Conservation (phyloP, 192 early-diverging fungal species). For the Entophlyctis helioformis region DNA sequence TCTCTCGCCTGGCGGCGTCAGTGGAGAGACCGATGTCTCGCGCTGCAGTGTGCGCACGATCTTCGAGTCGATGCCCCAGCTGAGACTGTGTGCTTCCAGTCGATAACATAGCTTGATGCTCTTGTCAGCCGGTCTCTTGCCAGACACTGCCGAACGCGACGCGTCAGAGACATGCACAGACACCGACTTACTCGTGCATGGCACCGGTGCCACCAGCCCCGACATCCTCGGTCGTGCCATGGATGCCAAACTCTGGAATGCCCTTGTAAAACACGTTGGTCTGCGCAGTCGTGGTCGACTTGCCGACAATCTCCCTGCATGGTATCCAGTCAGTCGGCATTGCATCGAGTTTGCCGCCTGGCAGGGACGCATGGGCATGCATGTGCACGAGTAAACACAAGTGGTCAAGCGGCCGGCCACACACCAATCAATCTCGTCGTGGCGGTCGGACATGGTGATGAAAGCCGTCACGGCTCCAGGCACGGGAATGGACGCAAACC, state of each 20-base stretch:
- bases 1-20: not conserved
- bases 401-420: too few species aligned
- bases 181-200: conserved; percentile 2
- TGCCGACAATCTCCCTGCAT: conserved; percentile 26
- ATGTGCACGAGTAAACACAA: too few species aligned
- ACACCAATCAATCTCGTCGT: conserved; percentile 38
- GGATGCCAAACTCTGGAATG: conserved; percentile 4
- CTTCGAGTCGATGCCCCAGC: too few species aligned
- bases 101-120: conserved; percentile 12
- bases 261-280: conserved; percentile 29
- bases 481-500: too few species aligned
- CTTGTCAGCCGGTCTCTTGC: conserved; percentile 1
- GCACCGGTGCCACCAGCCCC: not conserved
- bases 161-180: too few species aligned
- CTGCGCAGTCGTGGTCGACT: conserved; percentile 2
- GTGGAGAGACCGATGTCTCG: not conserved
- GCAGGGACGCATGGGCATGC: too few species aligned
- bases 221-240: conserved; percentile 1
- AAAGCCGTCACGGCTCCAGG: conserved; percentile 2
- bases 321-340: too few species aligned
- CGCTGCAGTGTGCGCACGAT: too few species aligned
- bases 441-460: conserved; percentile 22
- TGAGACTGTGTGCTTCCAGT: conserved; percentile 14
- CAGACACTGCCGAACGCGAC: too few species aligned
- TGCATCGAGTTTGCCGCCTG: too few species aligned